These are phyloP conservation scores for Xenoacremonium recifei DNA, from an alignment of 2,329 filamentous ascomycete species.

Conservation along the genomic window DNA sequence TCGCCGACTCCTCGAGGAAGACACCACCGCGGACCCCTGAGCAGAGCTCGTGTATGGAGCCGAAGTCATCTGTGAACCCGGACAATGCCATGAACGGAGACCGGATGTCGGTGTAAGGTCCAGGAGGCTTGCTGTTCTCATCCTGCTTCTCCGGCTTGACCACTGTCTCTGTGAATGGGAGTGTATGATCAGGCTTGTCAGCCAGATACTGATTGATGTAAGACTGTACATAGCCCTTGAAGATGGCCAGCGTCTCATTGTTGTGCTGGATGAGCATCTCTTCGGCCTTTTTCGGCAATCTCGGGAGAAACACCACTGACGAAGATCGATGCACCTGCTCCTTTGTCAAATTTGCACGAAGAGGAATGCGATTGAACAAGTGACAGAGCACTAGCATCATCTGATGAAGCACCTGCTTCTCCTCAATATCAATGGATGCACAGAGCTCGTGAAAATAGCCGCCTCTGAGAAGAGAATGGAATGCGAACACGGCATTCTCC, in stretches of 20 bases:
- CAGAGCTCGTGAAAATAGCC: slow-evolving; percentile 69
- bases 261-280: slow-evolving; percentile 62
- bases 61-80: slow-evolving; percentile 63
- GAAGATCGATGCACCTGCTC: slow-evolving; percentile 54
- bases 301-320: slow-evolving; percentile 64
- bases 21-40: slow-evolving; percentile 63
- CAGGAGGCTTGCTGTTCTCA: neutral
- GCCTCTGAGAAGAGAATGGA: slow-evolving; percentile 69
- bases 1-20: slow-evolving; percentile 71
- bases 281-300: slow-evolving; percentile 57
- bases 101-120: slow-evolving; percentile 44
- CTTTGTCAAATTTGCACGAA: slow-evolving; percentile 41
- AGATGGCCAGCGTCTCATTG: slow-evolving; percentile 61
- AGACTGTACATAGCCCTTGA: slow-evolving; percentile 66
- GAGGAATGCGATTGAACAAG: slow-evolving; percentile 62
- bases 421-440: slow-evolving; percentile 49
- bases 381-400: slow-evolving; percentile 70
- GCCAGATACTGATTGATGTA: slow-evolving; percentile 65
- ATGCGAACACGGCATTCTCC: slow-evolving; percentile 72
- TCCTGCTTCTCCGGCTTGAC: slow-evolving; percentile 32
- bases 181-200: slow-evolving; percentile 45
- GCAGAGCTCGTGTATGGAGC: slow-evolving; percentile 66
- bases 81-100: slow-evolving; percentile 73
- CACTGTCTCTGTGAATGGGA: slow-evolving; percentile 59
- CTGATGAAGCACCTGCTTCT: slow-evolving; percentile 50